These are phyloP conservation scores for Eucommia ulmoides DNA, from an alignment of 257 asterid species.

Conservation along the genomic window DNA sequence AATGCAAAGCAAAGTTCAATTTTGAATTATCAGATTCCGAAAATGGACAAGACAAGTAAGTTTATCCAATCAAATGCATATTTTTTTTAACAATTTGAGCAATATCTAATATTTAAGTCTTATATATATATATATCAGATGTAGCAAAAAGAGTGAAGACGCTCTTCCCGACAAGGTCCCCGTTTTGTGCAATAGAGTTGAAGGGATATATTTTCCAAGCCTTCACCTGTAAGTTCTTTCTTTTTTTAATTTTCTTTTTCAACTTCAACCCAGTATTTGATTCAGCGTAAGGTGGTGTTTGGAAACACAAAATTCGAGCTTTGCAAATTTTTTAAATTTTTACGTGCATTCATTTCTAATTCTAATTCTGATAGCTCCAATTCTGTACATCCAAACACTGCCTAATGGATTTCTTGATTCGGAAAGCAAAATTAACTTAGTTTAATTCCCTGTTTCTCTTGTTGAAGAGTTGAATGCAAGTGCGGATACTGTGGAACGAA, in stretches of 20 bases:
- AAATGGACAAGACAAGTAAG: conserved; percentile 55
- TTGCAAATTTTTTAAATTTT: no score
- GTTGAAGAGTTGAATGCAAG: conserved; percentile 89
- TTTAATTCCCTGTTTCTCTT: conserved; percentile 7
- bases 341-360: no score
- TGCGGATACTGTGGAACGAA: conserved; percentile 89
- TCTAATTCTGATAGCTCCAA: no score
- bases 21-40: conserved; percentile 97
- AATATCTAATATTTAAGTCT: conserved; percentile 6
- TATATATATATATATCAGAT: conserved; percentile 36
- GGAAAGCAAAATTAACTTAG: background rate
- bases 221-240: conserved; percentile 69
- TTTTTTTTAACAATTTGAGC: no score
- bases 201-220: conserved; percentile 88
- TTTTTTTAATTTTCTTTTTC: no score
- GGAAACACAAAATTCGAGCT: no score
- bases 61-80: conserved; percentile 39
- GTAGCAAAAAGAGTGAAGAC: conserved; percentile 40
- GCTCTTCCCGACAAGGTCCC: conserved; percentile 69
- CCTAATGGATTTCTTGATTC: no score
- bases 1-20: conserved; percentile 91
- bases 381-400: no score
- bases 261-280: background rate
- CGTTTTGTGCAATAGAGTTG: conserved; percentile 77
- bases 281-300: background rate